Base-by-base conservation (phyloP, 129 eudicot species). In the Erigeron canadensis region DNA sequence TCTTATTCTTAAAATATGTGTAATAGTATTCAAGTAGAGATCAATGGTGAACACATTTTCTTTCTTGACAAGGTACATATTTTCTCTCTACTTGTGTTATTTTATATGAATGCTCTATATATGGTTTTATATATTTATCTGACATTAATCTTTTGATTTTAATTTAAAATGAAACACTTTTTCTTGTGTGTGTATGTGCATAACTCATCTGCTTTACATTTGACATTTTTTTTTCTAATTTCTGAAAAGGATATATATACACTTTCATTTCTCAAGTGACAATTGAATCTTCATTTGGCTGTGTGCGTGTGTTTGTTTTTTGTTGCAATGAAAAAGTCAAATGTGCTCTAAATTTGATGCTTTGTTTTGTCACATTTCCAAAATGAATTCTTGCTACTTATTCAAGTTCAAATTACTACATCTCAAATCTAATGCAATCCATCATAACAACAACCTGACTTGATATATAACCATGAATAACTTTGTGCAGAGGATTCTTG, bases 21-120 rank as follows among this genome's bases (percentile, higher is more conserved):
- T 18, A 73, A 75, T 77, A 73, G 79, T 59, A 75, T 89, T 84
- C 75, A 89, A 82, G 86, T 84, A 63, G 92, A 84, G 69, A 75
- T 86, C 60, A 86, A 86, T 80, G 96, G 92, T 45, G 79, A 86
- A 66, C 77, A 84, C 17, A 78, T 75, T 65, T 84, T 89, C 75
- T 69, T 70, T 45, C 80, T 84, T 2, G 70, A 75, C 72, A 86
- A 81, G 91, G 96, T 89, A 80, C 67, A 18, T 45, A 7, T 38
- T 39, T 57, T 57, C 12, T 28, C 46, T 67, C 11, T 58, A 62
- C 22, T 11, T 45, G 6, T 53, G 5, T 69, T 0, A 19, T 40
- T 58, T 15, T 46, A 40, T 67, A 7, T 46, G 56, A 22, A 56
- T 42, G n/a, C n/a, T 28, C 50, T 12, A 45, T 45, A 45, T 45